Percentiles rank a stretch among this genome's conserved stretches.
These are phyloP conservation scores for Pleurostoma richardsiae DNA, from an alignment of 2,329 filamentous ascomycete genomes.

Conservation along the genomic window DNA sequence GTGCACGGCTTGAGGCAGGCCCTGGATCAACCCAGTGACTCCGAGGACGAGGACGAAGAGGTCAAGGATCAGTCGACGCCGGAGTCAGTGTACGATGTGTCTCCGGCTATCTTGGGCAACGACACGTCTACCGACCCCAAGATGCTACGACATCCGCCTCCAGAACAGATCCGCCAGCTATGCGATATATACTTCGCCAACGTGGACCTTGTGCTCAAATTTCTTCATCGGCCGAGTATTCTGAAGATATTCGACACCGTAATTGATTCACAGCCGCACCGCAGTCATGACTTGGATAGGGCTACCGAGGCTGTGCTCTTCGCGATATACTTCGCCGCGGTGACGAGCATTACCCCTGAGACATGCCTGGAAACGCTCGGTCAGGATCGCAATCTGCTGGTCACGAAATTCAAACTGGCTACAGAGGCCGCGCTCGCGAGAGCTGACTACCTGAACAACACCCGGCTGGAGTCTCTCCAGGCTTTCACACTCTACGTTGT, in stretches of 20 bases:
- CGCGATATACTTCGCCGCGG: conserved; percentile 35
- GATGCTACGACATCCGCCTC: conserved; percentile 25
- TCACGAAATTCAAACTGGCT: conserved; percentile 22
- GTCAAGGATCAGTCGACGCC: conserved; percentile 23
- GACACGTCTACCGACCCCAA: not conserved
- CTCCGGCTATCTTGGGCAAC: conserved; percentile 4
- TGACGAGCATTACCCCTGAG: conserved; percentile 24
- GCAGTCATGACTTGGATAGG: conserved; percentile 1
- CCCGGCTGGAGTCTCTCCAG: conserved; percentile 31
- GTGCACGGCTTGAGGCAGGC: conserved; percentile 38
- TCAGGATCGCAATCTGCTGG: conserved; percentile 24
- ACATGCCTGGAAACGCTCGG: conserved; percentile 25
- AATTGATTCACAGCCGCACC: conserved; percentile 12
- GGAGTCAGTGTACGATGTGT: conserved; percentile 13
- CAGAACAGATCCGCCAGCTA: conserved; percentile 29
- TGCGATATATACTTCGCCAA: conserved; percentile 29
- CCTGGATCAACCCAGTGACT: conserved; percentile 35
- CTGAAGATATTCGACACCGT: conserved; percentile 19
- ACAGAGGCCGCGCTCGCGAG: conserved; percentile 32
- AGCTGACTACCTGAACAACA: conserved; percentile 36
- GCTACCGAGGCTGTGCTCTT: conserved; percentile 31
- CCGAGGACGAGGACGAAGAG: conserved; percentile 25
- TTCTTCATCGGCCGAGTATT: conserved; percentile 33
- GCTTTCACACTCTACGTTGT: conserved; percentile 34
- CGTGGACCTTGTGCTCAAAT: conserved; percentile 37